Conservation (phyloP, 2,329 filamentous ascomycete species). For the Arachnopeziza araneosa region DNA sequence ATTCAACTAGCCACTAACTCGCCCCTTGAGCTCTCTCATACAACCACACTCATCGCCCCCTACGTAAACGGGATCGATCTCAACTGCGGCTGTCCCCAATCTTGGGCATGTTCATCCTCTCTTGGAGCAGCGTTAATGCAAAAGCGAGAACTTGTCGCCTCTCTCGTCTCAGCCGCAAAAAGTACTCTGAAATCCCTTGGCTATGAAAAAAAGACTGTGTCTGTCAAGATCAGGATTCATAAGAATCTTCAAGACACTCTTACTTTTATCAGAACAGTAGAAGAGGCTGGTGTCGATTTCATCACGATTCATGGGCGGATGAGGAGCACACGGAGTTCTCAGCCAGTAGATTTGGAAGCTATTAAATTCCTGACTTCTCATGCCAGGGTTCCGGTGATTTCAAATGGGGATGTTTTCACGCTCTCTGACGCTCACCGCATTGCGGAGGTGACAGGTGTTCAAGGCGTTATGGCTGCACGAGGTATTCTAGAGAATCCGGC, state of each 20-base stretch:
- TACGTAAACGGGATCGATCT: constrained; percentile 61
- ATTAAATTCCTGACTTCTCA: constrained; percentile 43
- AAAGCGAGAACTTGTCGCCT: constrained; percentile 56
- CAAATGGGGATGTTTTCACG: constrained; percentile 66
- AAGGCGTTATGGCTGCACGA: constrained; percentile 65
- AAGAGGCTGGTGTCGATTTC: constrained; percentile 57
- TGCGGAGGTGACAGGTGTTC: constrained; percentile 38
- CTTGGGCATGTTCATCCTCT: constrained; percentile 64
- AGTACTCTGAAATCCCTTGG: constrained; percentile 45
- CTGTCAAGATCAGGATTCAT: constrained; percentile 66
- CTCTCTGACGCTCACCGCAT: constrained; percentile 33
- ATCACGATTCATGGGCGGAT: constrained; percentile 66
- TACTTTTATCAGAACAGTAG: constrained; percentile 57
- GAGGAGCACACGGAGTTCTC: constrained; percentile 52
- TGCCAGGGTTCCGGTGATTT: constrained; percentile 53
- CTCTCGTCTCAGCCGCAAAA: constrained; percentile 57
- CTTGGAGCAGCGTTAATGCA: constrained; percentile 67
- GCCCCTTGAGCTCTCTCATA: constrained; percentile 55
- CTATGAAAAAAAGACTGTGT: constrained; percentile 45
- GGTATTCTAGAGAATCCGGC: constrained; percentile 64
- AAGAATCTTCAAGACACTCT: constrained; percentile 52
- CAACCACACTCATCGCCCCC: constrained; percentile 55
- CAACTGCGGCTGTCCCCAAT: constrained; percentile 69
- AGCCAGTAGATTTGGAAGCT: constrained; percentile 56
- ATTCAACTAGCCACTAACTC: constrained; percentile 62